Base-by-base conservation (phyloP, 192 early-diverging fungal species). In the Backusella luteola region DNA sequence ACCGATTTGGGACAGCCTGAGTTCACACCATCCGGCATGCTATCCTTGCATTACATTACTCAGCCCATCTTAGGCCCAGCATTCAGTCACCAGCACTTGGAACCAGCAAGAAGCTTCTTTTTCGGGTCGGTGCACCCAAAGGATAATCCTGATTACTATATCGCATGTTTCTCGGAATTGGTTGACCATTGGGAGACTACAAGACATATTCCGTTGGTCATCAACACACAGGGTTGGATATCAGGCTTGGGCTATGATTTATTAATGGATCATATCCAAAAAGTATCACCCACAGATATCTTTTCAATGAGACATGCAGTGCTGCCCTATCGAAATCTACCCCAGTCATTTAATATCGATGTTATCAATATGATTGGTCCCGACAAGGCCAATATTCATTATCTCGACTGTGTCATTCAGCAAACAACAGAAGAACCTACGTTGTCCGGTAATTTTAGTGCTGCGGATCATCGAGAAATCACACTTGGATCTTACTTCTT, bases 181-280 rank as follows among this genome's bases (percentile, higher is more conserved):
- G 77, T 90, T 6, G 76, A 80, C 26, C 81, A 86, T 19, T 98
- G 91, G 73, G 75, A 85, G 19, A 69, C 78, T 21, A 84, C 91
- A 52, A 71, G 67, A 15, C 4, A 73, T 15, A 78, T 96, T 38
- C 96, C 97, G 4, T 81, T 99, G n/a, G 89, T 99, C 9, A 89
- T 99, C 42, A 99, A 99, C 81, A 98, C 96, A 2, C 92, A 96
- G 74, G 97, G 97, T 0, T 99, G 96, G 96, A 84, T 94, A 41
- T 95, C 91, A 79, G 96, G 92, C 6, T 87, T 96, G 77, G 97
- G 97, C 11, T 91, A 96, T 68, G 93, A 96, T 77, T 79, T 99
- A 21, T 85, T 96, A 34, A 75, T 94, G 15, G 86, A 92, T 35
- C 78, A 95, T 15, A 84, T 95, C 23, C 79, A 85, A 46, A 69